Conservation (phyloP, 2,329 filamentous ascomycete genomes). For the Colletotrichum sidae region DNA sequence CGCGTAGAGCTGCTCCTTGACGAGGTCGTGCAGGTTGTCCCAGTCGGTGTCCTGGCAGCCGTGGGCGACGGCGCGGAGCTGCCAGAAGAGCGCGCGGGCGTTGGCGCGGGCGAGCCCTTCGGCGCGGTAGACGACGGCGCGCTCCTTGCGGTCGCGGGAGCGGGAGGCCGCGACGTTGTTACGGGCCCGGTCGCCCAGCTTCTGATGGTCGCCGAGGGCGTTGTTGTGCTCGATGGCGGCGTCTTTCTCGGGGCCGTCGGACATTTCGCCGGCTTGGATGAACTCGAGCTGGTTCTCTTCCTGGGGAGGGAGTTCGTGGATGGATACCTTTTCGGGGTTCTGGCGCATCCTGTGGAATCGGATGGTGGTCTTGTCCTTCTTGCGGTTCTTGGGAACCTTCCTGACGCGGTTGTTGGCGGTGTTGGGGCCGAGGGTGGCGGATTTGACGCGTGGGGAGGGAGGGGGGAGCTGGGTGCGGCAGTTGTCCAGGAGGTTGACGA, state of each 20-base stretch:
- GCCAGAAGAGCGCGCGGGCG: constrained; percentile 38
- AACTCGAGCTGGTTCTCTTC: constrained; percentile 36
- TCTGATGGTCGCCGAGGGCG: constrained; percentile 41
- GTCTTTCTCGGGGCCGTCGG: constrained; percentile 32
- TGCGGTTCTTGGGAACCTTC: too few species aligned
- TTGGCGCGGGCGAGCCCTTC: constrained; percentile 41
- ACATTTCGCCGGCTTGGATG: constrained; percentile 31
- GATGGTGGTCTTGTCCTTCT: too few species aligned
- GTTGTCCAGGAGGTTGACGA: too few species aligned
- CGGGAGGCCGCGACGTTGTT: constrained; percentile 55
- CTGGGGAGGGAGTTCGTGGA: neutral
- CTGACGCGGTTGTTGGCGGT: too few species aligned
- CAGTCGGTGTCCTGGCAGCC: constrained; percentile 42
- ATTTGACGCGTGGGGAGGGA: too few species aligned
- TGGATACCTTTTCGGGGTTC: neutral
- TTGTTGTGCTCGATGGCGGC: constrained; percentile 41
- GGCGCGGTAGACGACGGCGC: constrained; percentile 39
- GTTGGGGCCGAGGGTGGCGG: too few species aligned
- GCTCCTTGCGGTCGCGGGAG: constrained; percentile 42
- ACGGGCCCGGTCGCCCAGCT: constrained; percentile 44
- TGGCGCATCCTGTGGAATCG: neutral
- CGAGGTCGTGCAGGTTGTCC: constrained; percentile 32
- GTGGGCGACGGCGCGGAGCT: constrained; percentile 40
- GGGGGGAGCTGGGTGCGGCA: too few species aligned
- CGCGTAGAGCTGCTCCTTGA: constrained; percentile 40